These are phyloP conservation scores for Plasmodium chabaudi DNA, from an alignment of 169 alveolate species.

Conservation along the genomic window DNA sequence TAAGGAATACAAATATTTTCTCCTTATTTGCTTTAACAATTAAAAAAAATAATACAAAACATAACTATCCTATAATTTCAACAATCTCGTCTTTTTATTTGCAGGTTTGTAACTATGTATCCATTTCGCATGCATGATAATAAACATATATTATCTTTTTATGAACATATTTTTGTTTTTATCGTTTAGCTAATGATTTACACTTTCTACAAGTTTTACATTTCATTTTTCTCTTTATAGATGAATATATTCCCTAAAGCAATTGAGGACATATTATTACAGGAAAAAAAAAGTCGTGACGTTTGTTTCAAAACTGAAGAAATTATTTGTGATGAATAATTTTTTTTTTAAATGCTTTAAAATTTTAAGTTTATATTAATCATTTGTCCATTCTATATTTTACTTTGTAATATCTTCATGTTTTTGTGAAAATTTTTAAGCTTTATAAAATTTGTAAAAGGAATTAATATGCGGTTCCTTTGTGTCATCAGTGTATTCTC, in stretches of 20 bases:
- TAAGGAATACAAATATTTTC: conserved; percentile 35
- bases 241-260: conserved; percentile 58
- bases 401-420: no score
- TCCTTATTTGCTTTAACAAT: conserved; percentile 48
- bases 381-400: no score
- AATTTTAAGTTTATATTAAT: no score
- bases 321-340: conserved; percentile 67
- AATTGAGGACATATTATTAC: conserved; percentile 50
- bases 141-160: neutral
- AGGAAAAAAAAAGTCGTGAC: conserved; percentile 25
- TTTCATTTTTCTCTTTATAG: conserved; percentile 18
- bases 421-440: no score
- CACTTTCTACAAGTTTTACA: neutral
- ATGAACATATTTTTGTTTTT: neutral
- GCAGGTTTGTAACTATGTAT: conserved; percentile 22
- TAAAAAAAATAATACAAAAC: conserved; percentile 29
- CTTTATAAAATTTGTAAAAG: conserved; percentile 68
- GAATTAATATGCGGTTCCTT: conserved; percentile 67
- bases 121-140: neutral
- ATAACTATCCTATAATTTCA: conserved; percentile 26
- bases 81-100: conserved; percentile 54
- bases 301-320: conserved; percentile 40
- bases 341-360: no score
- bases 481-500: neutral
- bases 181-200: neutral